A percentile compares a stretch with the other conserved stretches of the same genome.
Evolutionary conservation across 225 moss, liverwort and hornwort species (phyloP).

Genomic region (Polytrichum formosum): DNA sequence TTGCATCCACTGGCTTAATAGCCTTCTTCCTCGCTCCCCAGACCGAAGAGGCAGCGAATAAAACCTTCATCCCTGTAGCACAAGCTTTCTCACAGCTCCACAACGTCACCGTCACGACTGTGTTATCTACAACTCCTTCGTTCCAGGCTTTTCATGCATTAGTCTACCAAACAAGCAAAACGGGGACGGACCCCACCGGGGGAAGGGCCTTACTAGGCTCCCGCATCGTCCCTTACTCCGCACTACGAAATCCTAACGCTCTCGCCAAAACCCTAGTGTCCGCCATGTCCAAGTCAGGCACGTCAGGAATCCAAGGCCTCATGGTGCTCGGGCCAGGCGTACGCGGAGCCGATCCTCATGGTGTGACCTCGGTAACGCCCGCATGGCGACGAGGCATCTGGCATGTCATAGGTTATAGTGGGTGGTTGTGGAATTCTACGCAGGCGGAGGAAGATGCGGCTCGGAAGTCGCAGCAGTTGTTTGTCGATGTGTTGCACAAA

Average conservation of each 20-base stretch:
- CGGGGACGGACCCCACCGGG: not conserved
- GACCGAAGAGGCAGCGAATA: not conserved
- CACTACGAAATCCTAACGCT: not conserved
- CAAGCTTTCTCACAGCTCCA: conserved; percentile 1
- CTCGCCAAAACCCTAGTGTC: not conserved
- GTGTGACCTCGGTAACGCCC: conserved; percentile 1
- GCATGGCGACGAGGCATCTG: conserved; percentile 1
- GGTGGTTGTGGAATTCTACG: conserved; percentile 3
- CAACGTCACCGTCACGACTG: not conserved
- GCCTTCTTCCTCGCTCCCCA: conserved; percentile 3
- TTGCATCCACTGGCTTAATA: not conserved
- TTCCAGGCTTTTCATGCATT: not conserved
- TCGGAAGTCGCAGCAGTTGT: not conserved
- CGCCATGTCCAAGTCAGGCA: not conserved
- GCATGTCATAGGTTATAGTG: no score
- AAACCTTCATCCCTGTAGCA: not conserved
- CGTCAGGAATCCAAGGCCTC: not conserved
- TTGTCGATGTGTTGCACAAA: not conserved
- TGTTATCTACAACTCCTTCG: not conserved
- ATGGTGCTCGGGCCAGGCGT: conserved; percentile 8
- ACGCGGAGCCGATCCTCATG: not conserved
- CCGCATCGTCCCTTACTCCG: conserved; percentile 2
- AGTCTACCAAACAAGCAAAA: not conserved
- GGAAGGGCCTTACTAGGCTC: not conserved
- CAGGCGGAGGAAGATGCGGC: not conserved